Conservation (phyloP, 2,329 filamentous ascomycete genomes). For the Sclerotinia minor region DNA sequence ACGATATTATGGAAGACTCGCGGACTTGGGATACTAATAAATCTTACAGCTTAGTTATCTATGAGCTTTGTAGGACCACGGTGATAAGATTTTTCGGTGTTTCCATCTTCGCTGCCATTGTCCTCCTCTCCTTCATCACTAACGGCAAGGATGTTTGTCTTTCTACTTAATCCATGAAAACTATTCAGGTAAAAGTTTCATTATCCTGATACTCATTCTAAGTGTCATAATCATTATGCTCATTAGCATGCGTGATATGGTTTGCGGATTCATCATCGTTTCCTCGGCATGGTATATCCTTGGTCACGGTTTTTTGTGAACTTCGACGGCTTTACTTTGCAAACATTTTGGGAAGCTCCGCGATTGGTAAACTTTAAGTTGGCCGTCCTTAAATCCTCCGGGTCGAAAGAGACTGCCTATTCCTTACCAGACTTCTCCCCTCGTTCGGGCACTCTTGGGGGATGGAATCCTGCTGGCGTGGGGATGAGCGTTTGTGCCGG, state of each 20-base stretch:
- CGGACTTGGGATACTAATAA: not conserved
- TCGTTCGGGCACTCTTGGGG: not conserved
- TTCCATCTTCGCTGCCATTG: not conserved
- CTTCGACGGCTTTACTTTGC: not conserved
- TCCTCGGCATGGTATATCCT: not conserved
- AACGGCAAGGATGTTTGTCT: not conserved
- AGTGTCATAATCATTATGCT: not conserved
- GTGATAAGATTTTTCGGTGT: not conserved
- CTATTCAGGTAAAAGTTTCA: not conserved
- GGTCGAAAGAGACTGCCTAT: not conserved
- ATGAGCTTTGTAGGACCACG: no score
- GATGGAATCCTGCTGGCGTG: not conserved
- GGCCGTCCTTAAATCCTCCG: slow-evolving; percentile 23
- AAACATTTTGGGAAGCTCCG: not conserved
- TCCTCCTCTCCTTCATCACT: not conserved
- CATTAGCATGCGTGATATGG: not conserved
- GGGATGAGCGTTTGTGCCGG: not conserved
- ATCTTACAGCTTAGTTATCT: not conserved
- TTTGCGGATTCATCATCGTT: not conserved
- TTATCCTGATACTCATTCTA: slow-evolving; percentile 17
- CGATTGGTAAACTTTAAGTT: not conserved
- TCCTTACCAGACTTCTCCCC: no score
- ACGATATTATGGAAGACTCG: not conserved
- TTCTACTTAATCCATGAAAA: not conserved
- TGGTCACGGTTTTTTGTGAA: slow-evolving; percentile 5